phyloP scores from a whole-genome alignment of 495 filamentous ascomycete genomes.

The Aspergillus ostianus region DNA sequence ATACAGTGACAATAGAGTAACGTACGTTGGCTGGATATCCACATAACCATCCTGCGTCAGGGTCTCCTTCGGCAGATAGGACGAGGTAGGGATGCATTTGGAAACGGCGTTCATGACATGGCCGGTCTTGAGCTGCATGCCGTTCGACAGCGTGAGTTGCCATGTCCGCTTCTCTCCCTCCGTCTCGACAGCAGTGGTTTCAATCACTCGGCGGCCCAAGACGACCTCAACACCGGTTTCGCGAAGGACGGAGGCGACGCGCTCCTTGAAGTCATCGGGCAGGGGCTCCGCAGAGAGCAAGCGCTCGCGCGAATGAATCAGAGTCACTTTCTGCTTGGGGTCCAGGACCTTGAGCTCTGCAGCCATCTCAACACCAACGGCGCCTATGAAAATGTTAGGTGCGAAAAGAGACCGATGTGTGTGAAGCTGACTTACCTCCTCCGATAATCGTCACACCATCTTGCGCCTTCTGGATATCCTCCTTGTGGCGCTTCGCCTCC shows the following conservation, averaged over 20 bases:
- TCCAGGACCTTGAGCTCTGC: constrained; percentile 60
- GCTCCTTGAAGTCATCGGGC: constrained; percentile 61
- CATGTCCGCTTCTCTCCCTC: constrained; percentile 42
- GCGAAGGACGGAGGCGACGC: constrained; percentile 45
- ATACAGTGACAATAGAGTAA: neutral
- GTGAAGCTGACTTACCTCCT: constrained; percentile 33
- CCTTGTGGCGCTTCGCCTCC: constrained; percentile 43
- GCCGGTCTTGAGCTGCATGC: constrained; percentile 49
- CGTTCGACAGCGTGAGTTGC: constrained; percentile 55
- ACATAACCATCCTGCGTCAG: constrained; percentile 58
- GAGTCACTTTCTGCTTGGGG: constrained; percentile 57
- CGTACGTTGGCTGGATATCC: constrained; percentile 45
- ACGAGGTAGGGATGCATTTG: constrained; percentile 50
- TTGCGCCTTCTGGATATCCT: constrained; percentile 23
- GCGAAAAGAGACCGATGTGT: constrained; percentile 21
- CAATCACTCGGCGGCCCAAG: constrained; percentile 47
- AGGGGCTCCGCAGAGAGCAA: constrained; percentile 66
- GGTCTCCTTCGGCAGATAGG: constrained; percentile 47
- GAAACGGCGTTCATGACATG: constrained; percentile 62
- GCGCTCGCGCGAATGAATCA: constrained; percentile 63
- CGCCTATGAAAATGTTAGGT: constrained; percentile 36
- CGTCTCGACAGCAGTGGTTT: constrained; percentile 27
- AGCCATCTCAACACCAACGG: constrained; percentile 72
- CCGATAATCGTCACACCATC: constrained; percentile 61
- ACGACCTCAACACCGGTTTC: constrained; percentile 58